Evolutionary conservation across 345 rosid species (phyloP).

Genomic region (Moricandia arvensis): DNA sequence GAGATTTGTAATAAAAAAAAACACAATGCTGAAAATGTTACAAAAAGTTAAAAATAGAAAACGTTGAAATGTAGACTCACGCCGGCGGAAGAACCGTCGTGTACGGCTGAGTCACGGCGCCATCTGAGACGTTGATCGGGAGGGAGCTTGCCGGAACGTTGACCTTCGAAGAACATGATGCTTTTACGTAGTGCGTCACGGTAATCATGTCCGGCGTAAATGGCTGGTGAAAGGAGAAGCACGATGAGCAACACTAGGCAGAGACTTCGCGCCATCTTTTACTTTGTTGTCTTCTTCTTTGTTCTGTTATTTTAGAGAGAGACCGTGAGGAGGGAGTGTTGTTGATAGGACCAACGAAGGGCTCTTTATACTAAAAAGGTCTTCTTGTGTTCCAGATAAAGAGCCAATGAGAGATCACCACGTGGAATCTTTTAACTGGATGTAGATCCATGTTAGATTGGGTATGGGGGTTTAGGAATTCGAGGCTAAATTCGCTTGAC

Average conservation of each 20-base stretch:
- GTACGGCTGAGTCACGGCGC: slow-evolving; percentile 90
- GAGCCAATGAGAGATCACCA: slow-evolving; percentile 38
- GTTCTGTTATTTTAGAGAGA: slow-evolving; percentile 15
- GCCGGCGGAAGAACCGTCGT: slow-evolving; percentile 69
- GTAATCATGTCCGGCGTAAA: slow-evolving; percentile 60
- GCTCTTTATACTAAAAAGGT: slow-evolving; percentile 52
- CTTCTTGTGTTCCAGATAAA: slow-evolving; percentile 70
- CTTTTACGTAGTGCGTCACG: slow-evolving; percentile 75
- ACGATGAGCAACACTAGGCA: slow-evolving; percentile 27
- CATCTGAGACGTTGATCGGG: slow-evolving; percentile 70
- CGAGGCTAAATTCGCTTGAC: slow-evolving; percentile 55
- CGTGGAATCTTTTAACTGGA: slow-evolving; percentile 48
- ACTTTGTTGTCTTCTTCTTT: background rate
- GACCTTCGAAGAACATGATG: slow-evolving; percentile 95
- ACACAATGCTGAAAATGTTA: background rate
- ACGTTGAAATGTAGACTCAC: slow-evolving; percentile 27
- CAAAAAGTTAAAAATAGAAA: background rate
- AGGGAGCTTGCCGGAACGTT: slow-evolving; percentile 84
- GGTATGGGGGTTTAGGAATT: slow-evolving; percentile 34
- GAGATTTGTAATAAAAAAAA: background rate
- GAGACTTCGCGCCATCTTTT: slow-evolving; percentile 69
- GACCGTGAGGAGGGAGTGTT: background rate
- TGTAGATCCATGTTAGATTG: slow-evolving; percentile 23
- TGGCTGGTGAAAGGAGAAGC: slow-evolving; percentile 32
- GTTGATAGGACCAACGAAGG: slow-evolving; percentile 17